phyloP scores from a whole-genome alignment of 192 early-diverging fungal species.

The Coemansia sp. region DNA sequence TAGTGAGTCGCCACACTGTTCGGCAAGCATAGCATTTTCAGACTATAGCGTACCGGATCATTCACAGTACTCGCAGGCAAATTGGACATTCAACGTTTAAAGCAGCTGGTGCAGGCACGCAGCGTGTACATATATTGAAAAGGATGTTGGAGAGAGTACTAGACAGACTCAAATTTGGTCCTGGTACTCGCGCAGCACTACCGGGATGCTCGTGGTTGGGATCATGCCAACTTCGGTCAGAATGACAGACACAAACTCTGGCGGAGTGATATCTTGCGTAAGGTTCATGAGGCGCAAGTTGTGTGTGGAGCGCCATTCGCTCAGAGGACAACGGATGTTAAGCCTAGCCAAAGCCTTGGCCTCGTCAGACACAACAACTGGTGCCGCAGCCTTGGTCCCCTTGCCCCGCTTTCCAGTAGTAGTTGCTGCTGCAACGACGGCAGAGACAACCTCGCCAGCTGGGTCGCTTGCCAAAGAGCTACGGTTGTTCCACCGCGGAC shows the following conservation, averaged over 20 bases:
- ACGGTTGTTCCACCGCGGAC: slow-evolving; percentile 51
- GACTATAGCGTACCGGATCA: slow-evolving; percentile 47
- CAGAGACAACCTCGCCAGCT: slow-evolving; percentile 1
- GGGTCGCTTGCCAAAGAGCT: slow-evolving; percentile 8
- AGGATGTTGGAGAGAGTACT: not conserved
- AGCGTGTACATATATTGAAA: not conserved
- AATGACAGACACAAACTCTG: slow-evolving; percentile 87
- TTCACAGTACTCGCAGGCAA: slow-evolving; percentile 29
- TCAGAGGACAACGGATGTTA: slow-evolving; percentile 39
- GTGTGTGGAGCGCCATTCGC: slow-evolving; percentile 74
- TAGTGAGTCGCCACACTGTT: slow-evolving; percentile 30
- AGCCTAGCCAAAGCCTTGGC: slow-evolving; percentile 18
- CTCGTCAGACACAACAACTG: slow-evolving; percentile 22
- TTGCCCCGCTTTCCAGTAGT: slow-evolving; percentile 21
- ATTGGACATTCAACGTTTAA: slow-evolving; percentile 26
- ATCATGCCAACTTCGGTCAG: slow-evolving; percentile 92
- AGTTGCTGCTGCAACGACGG: not conserved
- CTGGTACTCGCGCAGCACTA: slow-evolving; percentile 62
- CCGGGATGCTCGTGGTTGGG: slow-evolving; percentile 84
- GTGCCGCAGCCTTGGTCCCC: slow-evolving; percentile 16
- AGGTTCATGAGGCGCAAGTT: slow-evolving; percentile 86
- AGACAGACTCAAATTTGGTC: slow-evolving; percentile 23
- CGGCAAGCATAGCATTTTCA: slow-evolving; percentile 17
- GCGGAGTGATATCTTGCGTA: slow-evolving; percentile 93
- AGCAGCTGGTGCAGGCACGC: not conserved